A percentile compares a stretch with the other conserved stretches of the same genome.
These are phyloP conservation scores for Lyophyllum semitale DNA, from an alignment of 768 basidiomycete species.

Conservation along the genomic window DNA sequence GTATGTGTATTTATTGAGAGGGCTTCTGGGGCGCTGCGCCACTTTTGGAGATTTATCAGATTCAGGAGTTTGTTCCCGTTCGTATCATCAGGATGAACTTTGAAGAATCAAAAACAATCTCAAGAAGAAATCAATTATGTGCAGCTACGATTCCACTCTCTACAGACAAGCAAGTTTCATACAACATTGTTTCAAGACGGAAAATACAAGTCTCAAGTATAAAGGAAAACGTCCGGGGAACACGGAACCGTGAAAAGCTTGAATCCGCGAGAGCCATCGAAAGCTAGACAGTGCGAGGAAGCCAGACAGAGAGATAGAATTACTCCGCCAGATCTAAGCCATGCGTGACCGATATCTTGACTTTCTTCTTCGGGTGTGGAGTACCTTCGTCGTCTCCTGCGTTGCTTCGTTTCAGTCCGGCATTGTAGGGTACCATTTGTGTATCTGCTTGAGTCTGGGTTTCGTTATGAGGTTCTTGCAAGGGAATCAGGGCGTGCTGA, in stretches of 20 bases:
- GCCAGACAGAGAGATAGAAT: not conserved
- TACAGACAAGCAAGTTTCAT: not conserved
- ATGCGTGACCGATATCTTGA: constrained; percentile 71
- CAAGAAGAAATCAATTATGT: too few relatives aligned
- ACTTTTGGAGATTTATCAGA: too few relatives aligned
- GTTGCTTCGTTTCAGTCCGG: constrained; percentile 36
- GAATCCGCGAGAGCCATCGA: not conserved
- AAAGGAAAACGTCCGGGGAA: not conserved
- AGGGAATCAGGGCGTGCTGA: not conserved
- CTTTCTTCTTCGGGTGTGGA: constrained; percentile 51
- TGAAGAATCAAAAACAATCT: too few relatives aligned
- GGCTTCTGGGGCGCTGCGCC: too few relatives aligned
- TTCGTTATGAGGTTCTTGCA: constrained; percentile 17
- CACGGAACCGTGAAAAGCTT: not conserved
- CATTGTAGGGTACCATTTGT: constrained; percentile 20
- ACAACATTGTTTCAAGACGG: not conserved
- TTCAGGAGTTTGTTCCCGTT: too few relatives aligned
- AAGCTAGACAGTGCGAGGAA: not conserved
- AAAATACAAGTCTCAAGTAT: not conserved
- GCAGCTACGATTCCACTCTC: too few relatives aligned
- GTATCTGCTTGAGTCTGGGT: constrained; percentile 40
- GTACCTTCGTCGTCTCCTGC: constrained; percentile 19
- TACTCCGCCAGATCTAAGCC: constrained; percentile 79
- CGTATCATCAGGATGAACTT: too few relatives aligned
- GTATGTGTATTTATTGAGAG: too few relatives aligned